Conservation (phyloP, 805 yeast genomes). For the Yamadazyma olivae region DNA sequence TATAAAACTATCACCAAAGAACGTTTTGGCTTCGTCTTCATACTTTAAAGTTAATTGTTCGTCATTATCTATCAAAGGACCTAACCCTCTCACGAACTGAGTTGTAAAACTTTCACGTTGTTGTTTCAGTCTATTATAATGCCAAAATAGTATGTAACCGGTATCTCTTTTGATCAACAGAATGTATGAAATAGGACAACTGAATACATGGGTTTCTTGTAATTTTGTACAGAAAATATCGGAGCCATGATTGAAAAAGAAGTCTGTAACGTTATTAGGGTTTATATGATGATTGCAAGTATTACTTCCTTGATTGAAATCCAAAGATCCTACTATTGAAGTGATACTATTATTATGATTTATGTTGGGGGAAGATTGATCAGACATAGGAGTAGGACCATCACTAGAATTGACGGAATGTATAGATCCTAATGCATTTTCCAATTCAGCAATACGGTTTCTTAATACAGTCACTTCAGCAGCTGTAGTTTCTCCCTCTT, state of each 20-base stretch:
- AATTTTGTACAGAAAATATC: conserved; percentile 4
- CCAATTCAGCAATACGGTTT: conserved; percentile 6
- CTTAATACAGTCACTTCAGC: conserved; percentile 4
- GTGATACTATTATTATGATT: background rate
- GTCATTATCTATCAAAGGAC: conserved; percentile 8
- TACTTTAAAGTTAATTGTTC: conserved; percentile 1
- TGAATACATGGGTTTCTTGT: conserved; percentile 5
- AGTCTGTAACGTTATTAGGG: conserved; percentile 7
- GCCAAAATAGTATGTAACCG: conserved; percentile 10
- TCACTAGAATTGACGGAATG: background rate
- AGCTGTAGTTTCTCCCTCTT: background rate
- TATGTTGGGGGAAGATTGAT: background rate
- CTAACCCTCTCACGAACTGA: conserved; percentile 5
- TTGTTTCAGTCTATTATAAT: conserved; percentile 3
- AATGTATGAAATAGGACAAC: conserved; percentile 9
- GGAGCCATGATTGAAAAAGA: conserved; percentile 6
- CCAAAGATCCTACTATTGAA: background rate
- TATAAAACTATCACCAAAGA: conserved; percentile 9
- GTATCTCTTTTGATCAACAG: conserved; percentile 8
- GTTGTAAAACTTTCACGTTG: background rate
- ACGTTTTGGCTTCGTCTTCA: conserved; percentile 5
- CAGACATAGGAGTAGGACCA: background rate
- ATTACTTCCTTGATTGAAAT: background rate
- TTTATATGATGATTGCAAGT: background rate
- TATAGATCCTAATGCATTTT: conserved; percentile 1